Conservation (phyloP, 768 basidiomycete genomes). For the Flagelloscypha sp. region DNA sequence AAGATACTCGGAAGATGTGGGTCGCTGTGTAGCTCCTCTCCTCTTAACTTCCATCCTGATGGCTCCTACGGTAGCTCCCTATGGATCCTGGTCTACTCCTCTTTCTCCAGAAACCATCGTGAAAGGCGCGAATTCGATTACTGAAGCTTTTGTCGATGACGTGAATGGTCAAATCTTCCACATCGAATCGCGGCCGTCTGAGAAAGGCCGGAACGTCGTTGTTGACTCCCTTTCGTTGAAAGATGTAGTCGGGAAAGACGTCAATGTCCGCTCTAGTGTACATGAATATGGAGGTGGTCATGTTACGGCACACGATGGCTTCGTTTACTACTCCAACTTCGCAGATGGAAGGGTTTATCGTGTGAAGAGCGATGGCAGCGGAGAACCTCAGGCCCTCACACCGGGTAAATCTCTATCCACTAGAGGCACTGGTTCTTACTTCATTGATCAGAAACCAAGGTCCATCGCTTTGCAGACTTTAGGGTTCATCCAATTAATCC, state of each 20-base stretch:
- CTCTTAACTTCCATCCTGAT: no score
- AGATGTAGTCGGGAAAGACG: conserved; percentile 48
- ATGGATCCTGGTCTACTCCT: conserved; percentile 55
- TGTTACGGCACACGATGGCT: conserved; percentile 40
- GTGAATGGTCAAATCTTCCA: conserved; percentile 39
- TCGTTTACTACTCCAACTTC: conserved; percentile 53
- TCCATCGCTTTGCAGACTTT: conserved; percentile 58
- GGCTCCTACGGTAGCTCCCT: no score
- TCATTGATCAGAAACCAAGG: conserved; percentile 30
- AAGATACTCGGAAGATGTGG: no score
- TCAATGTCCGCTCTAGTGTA: conserved; percentile 50
- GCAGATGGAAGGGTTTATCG: conserved; percentile 46
- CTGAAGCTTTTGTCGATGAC: conserved; percentile 48
- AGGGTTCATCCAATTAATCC: conserved; percentile 44
- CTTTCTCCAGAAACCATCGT: conserved; percentile 46
- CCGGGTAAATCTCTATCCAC: conserved; percentile 38
- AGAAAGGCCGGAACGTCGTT: conserved; percentile 50
- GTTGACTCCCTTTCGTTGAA: conserved; percentile 39
- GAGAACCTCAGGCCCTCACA: conserved; percentile 39
- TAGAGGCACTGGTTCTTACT: conserved; percentile 6
- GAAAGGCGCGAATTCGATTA: conserved; percentile 28
- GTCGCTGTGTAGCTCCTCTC: no score
- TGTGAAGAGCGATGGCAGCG: conserved; percentile 20
- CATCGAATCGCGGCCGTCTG: conserved; percentile 50
- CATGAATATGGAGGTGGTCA: conserved; percentile 69